Percentiles rank a stretch among this genome's conserved stretches.
Evolutionary conservation across 2,329 filamentous ascomycete genomes (phyloP).

Genomic region (Knoxdaviesia capensis): DNA sequence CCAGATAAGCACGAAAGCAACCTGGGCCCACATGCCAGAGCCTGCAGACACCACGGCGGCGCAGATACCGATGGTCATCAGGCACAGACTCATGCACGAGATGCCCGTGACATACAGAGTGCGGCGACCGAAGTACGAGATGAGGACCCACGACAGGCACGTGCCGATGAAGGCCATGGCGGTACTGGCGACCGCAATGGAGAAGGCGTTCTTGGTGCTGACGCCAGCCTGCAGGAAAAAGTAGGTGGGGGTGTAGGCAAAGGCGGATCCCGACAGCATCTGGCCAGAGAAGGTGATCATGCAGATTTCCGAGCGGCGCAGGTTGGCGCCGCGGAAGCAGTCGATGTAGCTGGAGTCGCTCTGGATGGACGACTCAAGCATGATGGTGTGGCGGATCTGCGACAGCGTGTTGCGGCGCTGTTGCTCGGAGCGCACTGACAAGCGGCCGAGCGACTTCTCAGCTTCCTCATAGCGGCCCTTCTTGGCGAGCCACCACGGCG

Average conservation of each 20-base stretch:
- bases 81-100: constrained; percentile 14
- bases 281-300: constrained; percentile 19
- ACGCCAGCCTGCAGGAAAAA: constrained; percentile 26
- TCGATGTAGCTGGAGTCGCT: constrained; percentile 20
- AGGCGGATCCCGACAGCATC: constrained; percentile 18
- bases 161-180: constrained; percentile 22
- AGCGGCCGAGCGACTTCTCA: constrained; percentile 12
- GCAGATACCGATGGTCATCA: constrained; percentile 20
- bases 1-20: constrained; percentile 21
- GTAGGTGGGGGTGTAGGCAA: constrained; percentile 21
- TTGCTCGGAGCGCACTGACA: constrained; percentile 7
- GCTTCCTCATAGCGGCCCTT: constrained; percentile 13
- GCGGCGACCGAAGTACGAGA: constrained; percentile 20
- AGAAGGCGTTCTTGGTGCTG: constrained; percentile 15
- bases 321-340: constrained; percentile 25
- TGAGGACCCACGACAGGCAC: constrained; percentile 21
- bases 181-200: constrained; percentile 20
- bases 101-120: constrained; percentile 21
- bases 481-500: constrained; percentile 17
- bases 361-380: constrained; percentile 20
- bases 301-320: constrained; percentile 23
- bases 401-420: neutral
- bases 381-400: constrained; percentile 15
- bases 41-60: no score
- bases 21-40: constrained; percentile 15